Base-by-base conservation (phyloP, 129 eudicot genomes). In the Solidago caesia region DNA sequence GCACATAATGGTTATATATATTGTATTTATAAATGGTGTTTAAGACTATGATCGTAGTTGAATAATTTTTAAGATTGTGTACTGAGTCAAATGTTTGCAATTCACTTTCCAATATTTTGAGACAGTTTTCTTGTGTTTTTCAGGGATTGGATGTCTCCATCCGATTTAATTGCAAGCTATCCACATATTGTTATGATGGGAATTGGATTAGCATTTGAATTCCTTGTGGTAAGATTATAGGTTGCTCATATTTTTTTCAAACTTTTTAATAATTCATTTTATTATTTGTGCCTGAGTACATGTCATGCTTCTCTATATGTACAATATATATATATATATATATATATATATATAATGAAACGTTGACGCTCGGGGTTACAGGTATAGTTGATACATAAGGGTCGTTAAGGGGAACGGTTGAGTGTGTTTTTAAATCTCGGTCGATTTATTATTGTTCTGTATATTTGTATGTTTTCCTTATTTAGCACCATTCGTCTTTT, bases 201-300 rank as follows among this genome's bases (percentile, higher is more conserved):
- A 77, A 84, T 86, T 73, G 99, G 99, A 51, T 89, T 91, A 71
- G 90, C 97, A 74, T 95, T 95, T 72, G 99, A 96, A 52, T 95
- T 95, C 66, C 94, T 95, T n/a, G 97, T 95, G 96, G 99, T 95
- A 87, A 85, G 82, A 25, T 48, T 61, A 44, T 44, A 21, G 21
- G 21, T 21, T 21, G 21, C 21, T 21, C 21, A 21, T 21, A 21
- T 21, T 21, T 27, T 44, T 7, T 42, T 75, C 27, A 15, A 53
- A 2, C 66, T 4, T 55, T 11, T 75, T 7, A 26, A 29, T 21
- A 21, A 45, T 47, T 61, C 78, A 33, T 62, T 62, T 46, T 73
- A 45, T 27, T 60, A 6, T 45, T 29, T 47, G 44, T 72, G 58
- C 26, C 68, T 25, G 11, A 15, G 33, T 64, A 12, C 26, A 64